Conservation (phyloP, 2,329 filamentous ascomycete genomes). For the Diaporthe humulicola region DNA sequence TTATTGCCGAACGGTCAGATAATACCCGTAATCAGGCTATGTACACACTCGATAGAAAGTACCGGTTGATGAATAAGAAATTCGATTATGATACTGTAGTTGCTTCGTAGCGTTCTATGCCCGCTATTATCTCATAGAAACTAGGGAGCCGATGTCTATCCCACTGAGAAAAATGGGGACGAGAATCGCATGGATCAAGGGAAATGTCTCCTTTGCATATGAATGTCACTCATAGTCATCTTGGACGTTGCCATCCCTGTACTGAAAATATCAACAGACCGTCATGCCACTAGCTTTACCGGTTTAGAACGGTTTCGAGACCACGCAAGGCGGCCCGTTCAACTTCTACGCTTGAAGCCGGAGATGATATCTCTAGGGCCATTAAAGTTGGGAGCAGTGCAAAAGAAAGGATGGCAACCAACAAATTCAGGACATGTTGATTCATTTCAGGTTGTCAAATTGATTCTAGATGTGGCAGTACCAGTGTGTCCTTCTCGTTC, state of each 20-base stretch:
- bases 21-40: no score
- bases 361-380: not conserved
- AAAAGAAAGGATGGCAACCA: not conserved
- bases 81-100: not conserved
- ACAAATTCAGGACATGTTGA: no score
- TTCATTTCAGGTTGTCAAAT: no score
- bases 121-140: slow-evolving; percentile 5
- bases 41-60: not conserved
- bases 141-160: rapidly evolving
- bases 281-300: not conserved
- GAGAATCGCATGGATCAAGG: not conserved
- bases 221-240: no score
- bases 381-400: not conserved
- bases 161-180: not conserved
- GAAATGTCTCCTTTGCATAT: not conserved
- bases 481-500: not conserved
- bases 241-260: not conserved
- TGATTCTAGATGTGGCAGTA: not conserved
- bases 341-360: no score
- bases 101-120: not conserved
- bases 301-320: not conserved
- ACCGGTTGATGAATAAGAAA: not conserved
- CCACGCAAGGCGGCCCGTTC: not conserved
- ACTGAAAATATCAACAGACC: not conserved
- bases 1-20: not conserved